These are phyloP conservation scores for Phytophthora quininea DNA, from an alignment of 352 stramenopile genomes.

Conservation along the genomic window DNA sequence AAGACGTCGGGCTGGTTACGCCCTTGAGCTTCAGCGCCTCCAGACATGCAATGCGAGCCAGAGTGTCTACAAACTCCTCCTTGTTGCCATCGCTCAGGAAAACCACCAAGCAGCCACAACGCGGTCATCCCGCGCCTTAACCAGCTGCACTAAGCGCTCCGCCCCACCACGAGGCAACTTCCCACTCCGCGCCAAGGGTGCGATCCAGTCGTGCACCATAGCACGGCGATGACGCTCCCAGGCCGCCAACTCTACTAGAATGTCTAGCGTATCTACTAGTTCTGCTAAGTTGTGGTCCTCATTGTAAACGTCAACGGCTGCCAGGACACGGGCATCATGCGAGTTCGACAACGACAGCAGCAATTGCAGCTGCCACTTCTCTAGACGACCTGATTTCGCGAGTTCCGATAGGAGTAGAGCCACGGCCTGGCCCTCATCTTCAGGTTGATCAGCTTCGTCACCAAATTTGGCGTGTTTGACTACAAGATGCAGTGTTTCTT, in stretches of 20 bases:
- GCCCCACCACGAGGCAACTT: slow-evolving; percentile 24
- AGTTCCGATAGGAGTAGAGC: slow-evolving; percentile 46
- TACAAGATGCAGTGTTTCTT: slow-evolving; percentile 80
- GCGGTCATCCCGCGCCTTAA: slow-evolving; percentile 59
- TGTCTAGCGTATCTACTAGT: slow-evolving; percentile 58
- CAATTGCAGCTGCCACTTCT: slow-evolving; percentile 63
- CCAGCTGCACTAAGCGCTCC: slow-evolving; percentile 50
- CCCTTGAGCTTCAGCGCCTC: slow-evolving; percentile 28
- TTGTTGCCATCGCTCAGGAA: slow-evolving; percentile 68
- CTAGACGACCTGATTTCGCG: slow-evolving; percentile 39
- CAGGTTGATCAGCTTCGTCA: slow-evolving; percentile 11
- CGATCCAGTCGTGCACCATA: slow-evolving; percentile 62
- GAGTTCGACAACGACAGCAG: slow-evolving; percentile 53
- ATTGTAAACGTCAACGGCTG: slow-evolving; percentile 61
- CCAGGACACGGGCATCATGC: slow-evolving; percentile 55
- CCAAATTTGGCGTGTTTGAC: slow-evolving; percentile 83
- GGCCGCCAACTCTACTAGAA: slow-evolving; percentile 66
- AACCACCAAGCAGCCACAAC: slow-evolving; percentile 71
- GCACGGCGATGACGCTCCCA: slow-evolving; percentile 61
- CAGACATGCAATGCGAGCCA: slow-evolving; percentile 54
- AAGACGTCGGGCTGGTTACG: slow-evolving; percentile 1
- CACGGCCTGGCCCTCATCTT: slow-evolving; percentile 37
- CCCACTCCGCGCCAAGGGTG: slow-evolving; percentile 44
- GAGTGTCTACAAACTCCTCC: slow-evolving; percentile 69
- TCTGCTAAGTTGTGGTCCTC: slow-evolving; percentile 52